Evolutionary conservation across 257 asterid genomes (phyloP).

Genomic region (Gentiana dahurica): DNA sequence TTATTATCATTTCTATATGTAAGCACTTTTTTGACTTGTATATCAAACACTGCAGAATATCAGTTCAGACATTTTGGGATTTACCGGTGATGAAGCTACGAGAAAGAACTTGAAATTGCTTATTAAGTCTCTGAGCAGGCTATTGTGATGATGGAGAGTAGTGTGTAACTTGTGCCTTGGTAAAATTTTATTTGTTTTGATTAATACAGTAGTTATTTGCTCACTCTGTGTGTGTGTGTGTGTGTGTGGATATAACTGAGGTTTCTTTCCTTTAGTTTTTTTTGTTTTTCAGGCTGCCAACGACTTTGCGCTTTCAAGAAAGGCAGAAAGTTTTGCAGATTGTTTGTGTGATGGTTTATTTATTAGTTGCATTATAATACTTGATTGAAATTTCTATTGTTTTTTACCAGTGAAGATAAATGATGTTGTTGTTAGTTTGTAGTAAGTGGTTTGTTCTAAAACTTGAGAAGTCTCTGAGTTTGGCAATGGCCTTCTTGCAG

Average conservation of each 20-base stretch:
- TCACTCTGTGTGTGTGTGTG: background rate
- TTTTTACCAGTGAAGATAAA: too few relatives aligned
- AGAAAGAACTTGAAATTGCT: constrained; percentile 72
- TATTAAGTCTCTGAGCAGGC: constrained; percentile 85
- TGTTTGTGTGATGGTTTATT: background rate
- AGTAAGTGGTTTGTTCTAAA: too few relatives aligned
- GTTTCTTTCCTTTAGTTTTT: background rate
- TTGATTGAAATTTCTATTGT: background rate
- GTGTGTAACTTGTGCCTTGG: background rate
- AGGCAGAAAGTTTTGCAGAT: constrained; percentile 5
- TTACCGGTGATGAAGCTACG: constrained; percentile 91
- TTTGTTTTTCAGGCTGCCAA: background rate
- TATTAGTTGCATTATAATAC: background rate
- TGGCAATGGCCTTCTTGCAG: too few relatives aligned
- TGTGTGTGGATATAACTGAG: background rate
- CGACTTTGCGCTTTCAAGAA: background rate
- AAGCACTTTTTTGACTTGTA: constrained; percentile 3
- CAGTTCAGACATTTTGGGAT: constrained; percentile 77
- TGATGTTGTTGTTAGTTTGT: too few relatives aligned
- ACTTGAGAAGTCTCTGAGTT: too few relatives aligned
- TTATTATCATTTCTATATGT: background rate
- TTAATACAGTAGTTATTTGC: background rate
- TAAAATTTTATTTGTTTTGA: background rate
- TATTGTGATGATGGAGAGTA: constrained; percentile 29
- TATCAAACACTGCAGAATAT: constrained; percentile 47